Evolutionary conservation across 139 green algal genomes (phyloP), one percentile per base, ranked within the genome.

Genomic region (Pleodorina starrii): DNA sequence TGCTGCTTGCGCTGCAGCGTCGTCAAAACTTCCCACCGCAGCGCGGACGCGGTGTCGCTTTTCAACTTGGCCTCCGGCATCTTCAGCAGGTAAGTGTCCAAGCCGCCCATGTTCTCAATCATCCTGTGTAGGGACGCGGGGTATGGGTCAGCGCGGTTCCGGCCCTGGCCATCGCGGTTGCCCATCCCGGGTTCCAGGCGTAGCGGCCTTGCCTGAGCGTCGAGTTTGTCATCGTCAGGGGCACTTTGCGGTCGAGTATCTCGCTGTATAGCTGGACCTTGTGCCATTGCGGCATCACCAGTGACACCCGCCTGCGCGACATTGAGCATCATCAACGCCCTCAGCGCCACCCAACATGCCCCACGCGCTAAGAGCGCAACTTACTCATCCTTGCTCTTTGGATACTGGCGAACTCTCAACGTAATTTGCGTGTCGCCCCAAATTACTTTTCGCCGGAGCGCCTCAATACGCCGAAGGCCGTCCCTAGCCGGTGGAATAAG

Each of bases 41-140:
- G n/a, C 14, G 36, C 57, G 86, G 84, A 78, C 0, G 87, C 94
- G 4, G 90, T 35, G 29, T 97, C 92, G 32, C 94, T 97, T 35
- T 90, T 81, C n/a, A 99, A 88, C 32, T 97, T 92, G 4, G 93
- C 63, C 32, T 96, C 92, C 1, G 91, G 85, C 0, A 95, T 98
- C 29, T 94, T 93, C 1, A 98, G 69, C 32, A 99, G 75, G 80
- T 98, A 99, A 2, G 91, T 78, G 89, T 99, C 97, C 29, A 99
- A 89, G 21, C 97, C 96, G 40, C 97, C 97, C 35, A 89, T 91
- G 69, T 96, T 96, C 90, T 99, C 97, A 69, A 99, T 99, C 16
- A 72, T 89, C 78, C 95, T 97, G 91, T 84, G 60, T 42, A 35
- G 11, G 40, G n/a, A 43, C 29, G 6, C 21, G 25, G 6, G 54